Conservation (phyloP, 495 filamentous ascomycete genomes). For the Pyronema domesticum region DNA sequence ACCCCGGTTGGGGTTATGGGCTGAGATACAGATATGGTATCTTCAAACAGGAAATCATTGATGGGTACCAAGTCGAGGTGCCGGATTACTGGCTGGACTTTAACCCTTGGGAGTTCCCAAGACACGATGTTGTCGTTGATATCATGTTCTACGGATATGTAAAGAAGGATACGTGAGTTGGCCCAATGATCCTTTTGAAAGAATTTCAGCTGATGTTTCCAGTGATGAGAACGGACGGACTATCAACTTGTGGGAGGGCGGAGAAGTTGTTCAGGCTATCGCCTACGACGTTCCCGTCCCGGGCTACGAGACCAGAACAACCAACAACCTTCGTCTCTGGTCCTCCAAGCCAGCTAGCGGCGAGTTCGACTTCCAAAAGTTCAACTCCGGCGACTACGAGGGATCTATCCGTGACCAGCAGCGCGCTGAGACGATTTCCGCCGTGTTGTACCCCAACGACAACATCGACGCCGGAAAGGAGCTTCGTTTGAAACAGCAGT, state of each 20-base stretch:
- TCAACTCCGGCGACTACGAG: slow-evolving; percentile 96
- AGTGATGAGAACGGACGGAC: slow-evolving; percentile 61
- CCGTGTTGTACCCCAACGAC: slow-evolving; percentile 93
- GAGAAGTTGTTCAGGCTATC: slow-evolving; percentile 80
- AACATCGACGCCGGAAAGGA: slow-evolving; percentile 94
- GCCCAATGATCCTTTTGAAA: not conserved
- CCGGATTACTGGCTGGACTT: slow-evolving; percentile 99
- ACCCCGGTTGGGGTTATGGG: slow-evolving; percentile 92
- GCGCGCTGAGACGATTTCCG: slow-evolving; percentile 89
- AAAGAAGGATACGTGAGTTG: slow-evolving; percentile 39
- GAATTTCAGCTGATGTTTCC: not conserved
- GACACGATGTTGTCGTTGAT: slow-evolving; percentile 85
- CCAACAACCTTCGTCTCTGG: slow-evolving; percentile 93
- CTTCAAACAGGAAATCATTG: slow-evolving; percentile 97
- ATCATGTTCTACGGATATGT: slow-evolving; percentile 91
- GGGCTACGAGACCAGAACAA: slow-evolving; percentile 72
- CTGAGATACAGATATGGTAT: slow-evolving; percentile 93
- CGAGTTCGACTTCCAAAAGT: slow-evolving; percentile 98
- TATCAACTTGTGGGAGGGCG: slow-evolving; percentile 63
- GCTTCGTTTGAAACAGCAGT: slow-evolving; percentile 93
- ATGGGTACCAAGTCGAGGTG: slow-evolving; percentile 93
- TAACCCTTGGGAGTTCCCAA: slow-evolving; percentile 96
- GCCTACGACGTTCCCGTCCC: slow-evolving; percentile 94
- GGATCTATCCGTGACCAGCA: slow-evolving; percentile 93
- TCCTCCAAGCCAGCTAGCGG: slow-evolving; percentile 91